Base-by-base conservation (phyloP, 345 rosid species). In the Eucalyptus pauciflora region DNA sequence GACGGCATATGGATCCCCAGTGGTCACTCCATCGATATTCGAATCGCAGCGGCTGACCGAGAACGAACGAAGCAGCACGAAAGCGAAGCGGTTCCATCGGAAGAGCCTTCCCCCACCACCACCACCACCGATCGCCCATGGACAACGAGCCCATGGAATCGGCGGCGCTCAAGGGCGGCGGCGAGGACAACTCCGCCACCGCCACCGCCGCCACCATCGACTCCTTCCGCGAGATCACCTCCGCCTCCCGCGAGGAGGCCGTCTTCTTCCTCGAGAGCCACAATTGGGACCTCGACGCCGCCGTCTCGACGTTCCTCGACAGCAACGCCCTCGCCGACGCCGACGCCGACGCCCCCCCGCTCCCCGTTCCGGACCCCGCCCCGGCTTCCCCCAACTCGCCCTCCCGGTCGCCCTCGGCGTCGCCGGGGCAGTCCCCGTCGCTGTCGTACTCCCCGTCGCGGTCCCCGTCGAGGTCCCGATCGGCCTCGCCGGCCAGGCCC, bases 281-380 rank as follows among this genome's bases (percentile, higher is more conserved):
- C 90, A 96, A 93, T 49, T 98, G 96, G 96, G 94, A 96, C 93
- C 95, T 98, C 37, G 99, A 96, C 93, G 90, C 98, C 64, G 99
- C 99, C 90, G 96, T 98, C 88, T 95, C 98, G 12, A 97, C 99
- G 54, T 98, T 98, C 94, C 91, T 98, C 71, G 99, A 98, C 91
- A 92, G 88, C 93, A 92, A 91, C 83, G 85, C 79, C 88, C 54
- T 69, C 22, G 37, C 90, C 71, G 33, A 81, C 31, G 79, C 89
- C 18, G 56, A 17, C 56, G 56, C 49, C 71, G 7, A 37, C 80
- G 13, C 88, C 50, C 14, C 90, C 89, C 56, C 15, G 25, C 58
- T 48, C 85, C 64, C 86, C 58, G 48, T 86, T 71, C 88, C 87
- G 18, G 54, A 54, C 80, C 88, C 92, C 91, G 62, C 88, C 89